Conservation (phyloP, 192 early-diverging fungal species). For the Cladochytrium replicatum region DNA sequence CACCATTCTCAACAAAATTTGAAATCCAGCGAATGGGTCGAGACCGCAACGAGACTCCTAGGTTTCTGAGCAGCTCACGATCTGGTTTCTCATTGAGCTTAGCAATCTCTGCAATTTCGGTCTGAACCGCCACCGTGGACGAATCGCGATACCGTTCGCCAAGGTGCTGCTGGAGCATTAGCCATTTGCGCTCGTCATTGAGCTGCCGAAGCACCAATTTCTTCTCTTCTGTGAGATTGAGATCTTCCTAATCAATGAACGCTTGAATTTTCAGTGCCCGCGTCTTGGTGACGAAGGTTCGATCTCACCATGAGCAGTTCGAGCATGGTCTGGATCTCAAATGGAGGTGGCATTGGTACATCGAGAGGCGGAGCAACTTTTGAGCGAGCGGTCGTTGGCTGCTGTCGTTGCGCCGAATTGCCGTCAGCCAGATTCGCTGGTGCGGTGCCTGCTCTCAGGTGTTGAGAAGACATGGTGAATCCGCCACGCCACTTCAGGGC, state of each 20-base stretch:
- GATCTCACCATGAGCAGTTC: constrained; percentile 37
- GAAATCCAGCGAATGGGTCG: constrained; percentile 45
- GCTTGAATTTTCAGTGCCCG: no score
- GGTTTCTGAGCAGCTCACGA: constrained; percentile 26
- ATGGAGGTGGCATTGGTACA: constrained; percentile 24
- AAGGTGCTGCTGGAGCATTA: constrained; percentile 38
- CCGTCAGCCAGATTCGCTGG: no score
- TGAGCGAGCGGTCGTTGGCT: no score
- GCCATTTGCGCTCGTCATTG: constrained; percentile 35
- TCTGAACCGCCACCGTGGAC: constrained; percentile 22
- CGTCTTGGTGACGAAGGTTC: no score
- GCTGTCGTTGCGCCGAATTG: no score
- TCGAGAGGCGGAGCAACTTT: no score
- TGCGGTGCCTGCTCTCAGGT: no score
- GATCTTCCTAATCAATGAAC: constrained; percentile 44
- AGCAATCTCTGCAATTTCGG: constrained; percentile 30
- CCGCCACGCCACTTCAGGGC: no score
- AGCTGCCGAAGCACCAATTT: constrained; percentile 32
- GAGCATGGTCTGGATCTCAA: constrained; percentile 38
- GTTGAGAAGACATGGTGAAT: no score
- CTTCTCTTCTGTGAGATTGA: constrained; percentile 42
- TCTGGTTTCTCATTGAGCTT: constrained; percentile 27
- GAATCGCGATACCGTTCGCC: constrained; percentile 33
- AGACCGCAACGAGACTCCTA: constrained; percentile 34
- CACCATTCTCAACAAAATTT: constrained; percentile 44